phyloP scores from a whole-genome alignment of 192 early-diverging fungal species.

The Oehlia diaphana region DNA sequence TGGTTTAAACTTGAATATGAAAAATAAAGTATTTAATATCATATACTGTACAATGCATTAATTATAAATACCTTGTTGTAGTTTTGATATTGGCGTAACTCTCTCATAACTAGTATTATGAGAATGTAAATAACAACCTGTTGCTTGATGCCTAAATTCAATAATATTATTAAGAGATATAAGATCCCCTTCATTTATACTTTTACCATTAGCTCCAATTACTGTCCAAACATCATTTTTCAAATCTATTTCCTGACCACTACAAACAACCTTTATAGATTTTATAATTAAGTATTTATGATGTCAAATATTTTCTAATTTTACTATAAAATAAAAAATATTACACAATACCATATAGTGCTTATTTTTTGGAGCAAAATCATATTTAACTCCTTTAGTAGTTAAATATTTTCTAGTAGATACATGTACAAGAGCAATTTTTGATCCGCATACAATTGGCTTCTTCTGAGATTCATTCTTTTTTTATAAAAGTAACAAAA shows the following conservation, averaged over 20 bases:
- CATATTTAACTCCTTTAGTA: not conserved
- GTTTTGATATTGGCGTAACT: not conserved
- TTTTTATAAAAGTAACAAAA: no score
- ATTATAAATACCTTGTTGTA: not conserved
- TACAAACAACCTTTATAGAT: not conserved
- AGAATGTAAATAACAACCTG: not conserved
- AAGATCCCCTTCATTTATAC: not conserved
- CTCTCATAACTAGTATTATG: not conserved
- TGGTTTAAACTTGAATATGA: no score
- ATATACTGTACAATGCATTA: no score
- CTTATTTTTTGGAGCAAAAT: no score
- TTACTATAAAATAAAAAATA: no score
- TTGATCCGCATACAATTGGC: not conserved
- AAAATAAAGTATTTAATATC: not conserved
- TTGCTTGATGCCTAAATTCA: not conserved
- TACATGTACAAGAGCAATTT: constrained; percentile 6
- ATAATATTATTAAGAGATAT: not conserved
- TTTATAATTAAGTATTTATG: no score
- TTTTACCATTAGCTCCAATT: not conserved
- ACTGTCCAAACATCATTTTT: not conserved
- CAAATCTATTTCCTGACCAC: not conserved
- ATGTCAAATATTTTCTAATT: no score
- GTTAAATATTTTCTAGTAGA: not conserved
- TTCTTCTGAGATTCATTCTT: not conserved
- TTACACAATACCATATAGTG: not conserved